phyloP scores from a whole-genome alignment of 176 grass and related monocot genomes.

The Oryza glaberrima region DNA sequence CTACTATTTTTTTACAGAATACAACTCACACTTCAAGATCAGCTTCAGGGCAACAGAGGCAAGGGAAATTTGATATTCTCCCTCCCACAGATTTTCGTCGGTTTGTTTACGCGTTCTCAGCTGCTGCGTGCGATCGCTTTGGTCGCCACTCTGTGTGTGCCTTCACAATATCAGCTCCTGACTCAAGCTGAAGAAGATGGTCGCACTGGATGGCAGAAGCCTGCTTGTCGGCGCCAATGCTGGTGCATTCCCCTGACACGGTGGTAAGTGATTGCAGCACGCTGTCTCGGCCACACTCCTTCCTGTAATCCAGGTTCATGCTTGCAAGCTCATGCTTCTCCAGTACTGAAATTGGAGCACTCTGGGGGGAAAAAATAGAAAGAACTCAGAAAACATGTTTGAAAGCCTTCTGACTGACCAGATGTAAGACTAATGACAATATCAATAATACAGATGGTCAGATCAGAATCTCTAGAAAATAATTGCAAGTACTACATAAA shows the following conservation, averaged over 20 bases:
- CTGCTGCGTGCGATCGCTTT: conserved; percentile 38
- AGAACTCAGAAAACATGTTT: background rate
- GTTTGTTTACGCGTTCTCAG: conserved; percentile 43
- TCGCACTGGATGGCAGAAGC: conserved; percentile 60
- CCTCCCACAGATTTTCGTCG: background rate
- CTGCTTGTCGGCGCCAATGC: conserved; percentile 9
- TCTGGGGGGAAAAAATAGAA: conserved; percentile 51
- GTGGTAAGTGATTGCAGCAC: conserved; percentile 83
- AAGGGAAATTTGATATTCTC: conserved; percentile 5
- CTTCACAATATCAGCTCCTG: conserved; percentile 77
- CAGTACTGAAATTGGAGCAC: conserved; percentile 90
- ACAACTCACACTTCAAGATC: background rate
- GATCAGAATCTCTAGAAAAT: background rate
- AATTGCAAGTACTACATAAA: background rate
- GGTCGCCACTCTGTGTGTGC: conserved; percentile 84
- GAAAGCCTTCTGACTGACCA: no score
- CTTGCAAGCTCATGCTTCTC: conserved; percentile 95
- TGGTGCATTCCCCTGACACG: conserved; percentile 40
- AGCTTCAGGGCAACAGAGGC: background rate
- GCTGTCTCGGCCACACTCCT: conserved; percentile 85
- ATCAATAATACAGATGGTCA: background rate
- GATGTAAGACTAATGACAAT: background rate
- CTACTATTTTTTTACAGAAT: conserved; percentile 20
- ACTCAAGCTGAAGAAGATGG: conserved; percentile 89
- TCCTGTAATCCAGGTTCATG: conserved; percentile 96